These are phyloP conservation scores for Neurospora sp. DNA, from an alignment of 495 filamentous ascomycete genomes.

Conservation along the genomic window DNA sequence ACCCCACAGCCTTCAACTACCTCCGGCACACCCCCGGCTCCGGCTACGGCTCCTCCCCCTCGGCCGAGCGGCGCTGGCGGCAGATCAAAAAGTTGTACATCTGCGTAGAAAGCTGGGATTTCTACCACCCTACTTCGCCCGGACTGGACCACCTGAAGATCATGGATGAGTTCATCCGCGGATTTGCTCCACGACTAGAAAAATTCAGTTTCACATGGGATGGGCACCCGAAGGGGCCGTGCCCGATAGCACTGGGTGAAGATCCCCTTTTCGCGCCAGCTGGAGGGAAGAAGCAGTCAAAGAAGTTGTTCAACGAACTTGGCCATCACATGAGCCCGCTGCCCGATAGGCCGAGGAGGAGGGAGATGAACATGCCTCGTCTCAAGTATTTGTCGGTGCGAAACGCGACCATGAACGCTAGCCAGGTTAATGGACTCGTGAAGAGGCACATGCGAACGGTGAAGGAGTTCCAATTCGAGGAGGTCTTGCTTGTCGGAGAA, in stretches of 20 bases:
- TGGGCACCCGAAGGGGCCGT: constrained; percentile 50
- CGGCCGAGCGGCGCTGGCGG: constrained; percentile 53
- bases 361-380: constrained; percentile 45
- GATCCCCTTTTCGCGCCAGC: constrained; percentile 50
- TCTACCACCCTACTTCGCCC: constrained; percentile 34
- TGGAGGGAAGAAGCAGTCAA: constrained; percentile 19
- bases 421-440: constrained; percentile 54
- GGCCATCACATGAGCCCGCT: constrained; percentile 39
- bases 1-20: constrained; percentile 60
- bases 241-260: constrained; percentile 53
- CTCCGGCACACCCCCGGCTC: constrained; percentile 47
- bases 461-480: constrained; percentile 62
- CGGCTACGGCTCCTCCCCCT: constrained; percentile 54
- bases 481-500: constrained; percentile 46
- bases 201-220: constrained; percentile 63
- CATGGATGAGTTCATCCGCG: constrained; percentile 60
- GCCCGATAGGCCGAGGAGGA: constrained; percentile 32
- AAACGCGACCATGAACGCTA: constrained; percentile 56
- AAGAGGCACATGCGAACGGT: constrained; percentile 50
- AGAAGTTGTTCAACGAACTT: constrained; percentile 38
- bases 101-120: constrained; percentile 54
- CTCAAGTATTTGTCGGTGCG: constrained; percentile 54
- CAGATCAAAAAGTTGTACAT: constrained; percentile 62
- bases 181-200: constrained; percentile 49
- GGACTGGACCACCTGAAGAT: constrained; percentile 64